Base-by-base conservation (phyloP, 176 grass and related monocot genomes). In the Rhynchospora breviuscula region DNA sequence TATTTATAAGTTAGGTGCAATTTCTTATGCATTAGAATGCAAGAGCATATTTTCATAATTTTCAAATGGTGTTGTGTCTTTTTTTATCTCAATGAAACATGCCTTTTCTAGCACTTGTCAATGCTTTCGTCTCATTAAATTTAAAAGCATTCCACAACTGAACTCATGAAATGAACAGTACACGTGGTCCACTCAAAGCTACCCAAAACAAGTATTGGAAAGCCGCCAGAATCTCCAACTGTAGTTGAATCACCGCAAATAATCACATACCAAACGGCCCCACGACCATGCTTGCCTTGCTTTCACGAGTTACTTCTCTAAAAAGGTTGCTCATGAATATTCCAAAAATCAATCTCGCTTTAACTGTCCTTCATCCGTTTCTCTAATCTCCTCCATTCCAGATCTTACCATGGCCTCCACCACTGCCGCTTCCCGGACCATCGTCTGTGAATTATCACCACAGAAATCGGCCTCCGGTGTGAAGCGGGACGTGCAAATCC, bases 371-470 rank as follows among this genome's bases (percentile, higher is more conserved):
- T 19, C 31, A 21, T 46, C 51, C 45, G 13, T 63, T 79, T 49
- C 35, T 40, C 67, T 87, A 22, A 45, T 59, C 4, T 67, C 67
- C 80, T 76, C 71, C 52, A 78, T 25, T 51, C 29, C 47, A 35
- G 35, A 40, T 12, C 21, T 57, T 44, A 7, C 15, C 7, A 81
- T 74, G 47, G 74, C 19, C 26, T 66, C 80, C 53, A 84, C 85
- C 71, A 87, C 78, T 13, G 73, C 74, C 10, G 73, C 84, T 13
- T 17, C 18, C 15, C 80, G 90, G 29, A 81, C 89, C 54, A 91
- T 98, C 79, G 79, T 90, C 7, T 98, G 93, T 85, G 89, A 93
- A 73, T 11, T 94, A 22, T 70, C 63, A 56, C 86, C 92, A 63
- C 87, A 89, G 90, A 89, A 79, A 84, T 77, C n/a, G 63, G 19